phyloP scores from a whole-genome alignment of 2,329 filamentous ascomycete genomes.

The Xylariaceae sp. region DNA sequence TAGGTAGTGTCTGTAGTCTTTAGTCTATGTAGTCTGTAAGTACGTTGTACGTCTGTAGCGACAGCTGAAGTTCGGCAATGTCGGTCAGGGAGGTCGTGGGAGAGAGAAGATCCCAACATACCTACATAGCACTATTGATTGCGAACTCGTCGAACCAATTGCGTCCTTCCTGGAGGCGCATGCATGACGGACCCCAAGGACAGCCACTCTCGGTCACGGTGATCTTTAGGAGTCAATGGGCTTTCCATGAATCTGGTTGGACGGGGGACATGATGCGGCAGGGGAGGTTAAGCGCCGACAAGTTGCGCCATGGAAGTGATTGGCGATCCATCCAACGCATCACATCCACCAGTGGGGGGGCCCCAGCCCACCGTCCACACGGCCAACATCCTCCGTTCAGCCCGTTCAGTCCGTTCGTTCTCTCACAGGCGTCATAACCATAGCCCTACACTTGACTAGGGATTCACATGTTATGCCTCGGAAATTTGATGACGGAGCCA shows the following conservation, averaged over 20 bases:
- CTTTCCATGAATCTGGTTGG: slow-evolving; percentile 30
- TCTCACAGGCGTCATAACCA: too few species aligned
- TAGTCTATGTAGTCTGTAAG: slow-evolving; percentile 4
- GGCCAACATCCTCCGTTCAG: not conserved
- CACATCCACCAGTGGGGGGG: slow-evolving; percentile 16
- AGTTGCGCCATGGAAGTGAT: slow-evolving; percentile 24
- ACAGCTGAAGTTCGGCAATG: slow-evolving; percentile 33
- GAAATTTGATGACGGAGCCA: too few species aligned
- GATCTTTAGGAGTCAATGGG: slow-evolving; percentile 20
- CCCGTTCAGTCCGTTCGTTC: too few species aligned
- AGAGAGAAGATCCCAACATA: slow-evolving; percentile 13
- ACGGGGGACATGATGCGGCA: slow-evolving; percentile 24
- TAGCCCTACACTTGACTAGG: too few species aligned
- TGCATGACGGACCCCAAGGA: slow-evolving; percentile 36
- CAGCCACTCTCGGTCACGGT: slow-evolving; percentile 30
- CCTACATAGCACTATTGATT: slow-evolving; percentile 33
- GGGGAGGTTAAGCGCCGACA: slow-evolving; percentile 31
- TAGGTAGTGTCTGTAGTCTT: slow-evolving; percentile 40
- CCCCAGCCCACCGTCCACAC: slow-evolving; percentile 28
- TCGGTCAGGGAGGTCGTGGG: slow-evolving; percentile 30
- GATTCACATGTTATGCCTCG: too few species aligned
- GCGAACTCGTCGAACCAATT: slow-evolving; percentile 35
- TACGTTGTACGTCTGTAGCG: not conserved
- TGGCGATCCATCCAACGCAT: slow-evolving; percentile 22
- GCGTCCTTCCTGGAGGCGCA: slow-evolving; percentile 31